Evolutionary conservation across 1,284 basidiomycete species (phyloP).

Genomic region (Sparassis latifolia): DNA sequence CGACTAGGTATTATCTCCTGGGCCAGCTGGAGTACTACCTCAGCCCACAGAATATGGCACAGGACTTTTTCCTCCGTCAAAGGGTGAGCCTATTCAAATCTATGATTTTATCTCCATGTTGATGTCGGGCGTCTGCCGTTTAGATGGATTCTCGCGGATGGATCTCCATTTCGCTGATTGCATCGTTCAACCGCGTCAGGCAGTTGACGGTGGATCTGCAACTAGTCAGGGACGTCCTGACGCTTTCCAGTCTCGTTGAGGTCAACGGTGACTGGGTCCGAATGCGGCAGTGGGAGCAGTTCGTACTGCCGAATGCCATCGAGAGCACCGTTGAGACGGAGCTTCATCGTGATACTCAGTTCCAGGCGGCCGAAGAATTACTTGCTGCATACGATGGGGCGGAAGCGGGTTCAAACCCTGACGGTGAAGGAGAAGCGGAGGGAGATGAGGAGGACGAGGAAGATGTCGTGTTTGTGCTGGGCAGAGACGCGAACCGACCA

Average conservation of each 20-base stretch:
- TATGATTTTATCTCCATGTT: constrained; percentile 2
- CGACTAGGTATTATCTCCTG: constrained; percentile 59
- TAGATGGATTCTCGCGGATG: constrained; percentile 90
- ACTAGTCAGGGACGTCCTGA: constrained; percentile 69
- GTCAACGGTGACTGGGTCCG: constrained; percentile 67
- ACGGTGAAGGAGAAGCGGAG: constrained; percentile 18
- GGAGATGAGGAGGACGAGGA: constrained; percentile 50
- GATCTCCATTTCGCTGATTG: constrained; percentile 76
- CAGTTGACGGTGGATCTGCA: constrained; percentile 60
- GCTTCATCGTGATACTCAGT: not conserved
- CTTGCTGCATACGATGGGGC: constrained; percentile 5
- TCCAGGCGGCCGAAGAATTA: constrained; percentile 3
- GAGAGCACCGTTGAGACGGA: constrained; percentile 28
- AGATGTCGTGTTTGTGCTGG: constrained; percentile 47
- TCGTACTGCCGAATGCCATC: constrained; percentile 66
- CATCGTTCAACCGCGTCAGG: constrained; percentile 82
- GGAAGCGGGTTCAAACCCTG: not conserved
- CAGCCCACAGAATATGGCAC: constrained; percentile 78
- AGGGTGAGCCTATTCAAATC: constrained; percentile 41
- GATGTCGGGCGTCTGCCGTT: constrained; percentile 3
- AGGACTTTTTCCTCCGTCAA: constrained; percentile 76
- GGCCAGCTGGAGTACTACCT: constrained; percentile 88
- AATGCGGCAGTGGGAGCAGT: constrained; percentile 57
- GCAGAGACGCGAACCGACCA: constrained; percentile 23
- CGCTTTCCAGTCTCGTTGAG: constrained; percentile 64